phyloP scores from a whole-genome alignment of 345 rosid genomes.

The Populus pruinosa region DNA sequence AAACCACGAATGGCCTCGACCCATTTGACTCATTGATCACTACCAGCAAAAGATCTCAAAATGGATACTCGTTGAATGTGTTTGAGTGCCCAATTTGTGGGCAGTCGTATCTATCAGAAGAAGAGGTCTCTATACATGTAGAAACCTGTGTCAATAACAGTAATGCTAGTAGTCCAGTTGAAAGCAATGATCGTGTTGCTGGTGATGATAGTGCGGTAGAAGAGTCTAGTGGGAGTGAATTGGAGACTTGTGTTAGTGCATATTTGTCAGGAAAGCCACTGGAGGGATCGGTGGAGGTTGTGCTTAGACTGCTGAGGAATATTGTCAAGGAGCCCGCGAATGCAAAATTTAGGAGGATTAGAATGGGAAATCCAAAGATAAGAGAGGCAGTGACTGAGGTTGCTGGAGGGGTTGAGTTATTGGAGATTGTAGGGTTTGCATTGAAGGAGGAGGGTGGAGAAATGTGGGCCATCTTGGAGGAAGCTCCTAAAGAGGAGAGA shows the following conservation, averaged over 20 bases:
- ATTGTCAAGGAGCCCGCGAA: constrained; percentile 77
- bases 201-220: constrained; percentile 15
- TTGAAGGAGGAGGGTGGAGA: constrained; percentile 71
- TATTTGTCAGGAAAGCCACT: constrained; percentile 58
- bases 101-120: constrained; percentile 53
- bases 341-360: constrained; percentile 71
- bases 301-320: constrained; percentile 65
- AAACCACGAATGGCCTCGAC: constrained; percentile 52
- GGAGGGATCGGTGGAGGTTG: constrained; percentile 56
- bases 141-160: constrained; percentile 51
- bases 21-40: constrained; percentile 71
- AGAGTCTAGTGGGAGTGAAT: constrained; percentile 22
- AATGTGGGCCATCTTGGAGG: constrained; percentile 74
- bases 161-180: neutral
- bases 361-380: constrained; percentile 82
- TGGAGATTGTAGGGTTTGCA: constrained; percentile 67
- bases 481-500: constrained; percentile 43
- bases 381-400: constrained; percentile 75
- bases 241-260: constrained; percentile 47
- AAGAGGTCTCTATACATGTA: constrained; percentile 74
- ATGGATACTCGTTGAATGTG: constrained; percentile 62
- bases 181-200: constrained; percentile 11
- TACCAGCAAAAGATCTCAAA: constrained; percentile 65
- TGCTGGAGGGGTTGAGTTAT: constrained; percentile 69
- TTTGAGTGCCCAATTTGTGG: constrained; percentile 81